These are phyloP conservation scores for Adansonia grandidieri DNA, from an alignment of 441 rosid genomes.

Conservation along the genomic window DNA sequence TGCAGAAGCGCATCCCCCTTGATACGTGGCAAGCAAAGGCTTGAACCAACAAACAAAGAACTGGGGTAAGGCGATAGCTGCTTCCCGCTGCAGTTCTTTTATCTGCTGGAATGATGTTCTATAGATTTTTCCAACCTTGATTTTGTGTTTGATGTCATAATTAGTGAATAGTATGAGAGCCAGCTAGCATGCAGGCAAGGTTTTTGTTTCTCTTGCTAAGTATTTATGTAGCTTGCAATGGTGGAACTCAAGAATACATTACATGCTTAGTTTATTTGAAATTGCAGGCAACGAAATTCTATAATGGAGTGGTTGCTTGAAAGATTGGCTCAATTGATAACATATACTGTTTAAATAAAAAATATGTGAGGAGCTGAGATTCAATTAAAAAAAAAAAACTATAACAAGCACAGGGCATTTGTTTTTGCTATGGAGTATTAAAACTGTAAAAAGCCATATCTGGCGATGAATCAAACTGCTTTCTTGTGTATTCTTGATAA, in stretches of 20 bases:
- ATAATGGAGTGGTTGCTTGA: too few relatives aligned
- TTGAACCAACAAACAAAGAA: constrained; percentile 80
- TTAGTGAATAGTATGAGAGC: background rate
- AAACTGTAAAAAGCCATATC: too few relatives aligned
- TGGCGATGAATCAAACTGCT: too few relatives aligned
- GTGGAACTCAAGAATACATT: background rate
- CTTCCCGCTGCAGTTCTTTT: background rate
- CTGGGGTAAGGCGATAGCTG: constrained; percentile 61
- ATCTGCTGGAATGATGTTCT: background rate
- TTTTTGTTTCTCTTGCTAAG: constrained; percentile 16
- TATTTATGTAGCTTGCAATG: background rate
- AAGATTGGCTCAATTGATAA: background rate
- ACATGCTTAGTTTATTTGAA: background rate
- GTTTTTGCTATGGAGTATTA: too few relatives aligned
- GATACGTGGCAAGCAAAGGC: constrained; percentile 84
- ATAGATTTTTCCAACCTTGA: background rate
- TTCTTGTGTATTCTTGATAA: too few relatives aligned
- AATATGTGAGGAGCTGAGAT: background rate
- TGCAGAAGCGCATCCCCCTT: constrained; percentile 59
- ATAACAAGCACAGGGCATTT: too few relatives aligned
- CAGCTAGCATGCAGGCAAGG: background rate
- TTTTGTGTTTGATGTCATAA: background rate
- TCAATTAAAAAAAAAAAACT: background rate
- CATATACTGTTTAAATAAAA: constrained; percentile 1
- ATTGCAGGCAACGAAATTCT: background rate